Percentiles rank a stretch among this genome's conserved stretches.
Conservation (phyloP, 2,329 filamentous ascomycete genomes). For the Fusarium annulatum region DNA sequence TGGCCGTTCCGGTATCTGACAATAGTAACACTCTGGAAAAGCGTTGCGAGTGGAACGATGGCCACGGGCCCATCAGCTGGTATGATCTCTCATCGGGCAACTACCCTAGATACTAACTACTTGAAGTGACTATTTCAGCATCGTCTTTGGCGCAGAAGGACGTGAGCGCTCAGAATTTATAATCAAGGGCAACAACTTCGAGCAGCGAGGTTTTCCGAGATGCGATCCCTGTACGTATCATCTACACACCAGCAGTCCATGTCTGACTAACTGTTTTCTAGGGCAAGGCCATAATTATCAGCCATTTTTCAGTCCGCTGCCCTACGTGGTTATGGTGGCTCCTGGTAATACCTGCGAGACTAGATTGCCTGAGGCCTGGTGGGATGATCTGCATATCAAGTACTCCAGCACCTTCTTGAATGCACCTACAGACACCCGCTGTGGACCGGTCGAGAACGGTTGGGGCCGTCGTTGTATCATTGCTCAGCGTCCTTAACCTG, state of each 20-base stretch:
- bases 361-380: neutral
- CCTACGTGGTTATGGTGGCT: neutral
- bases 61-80: neutral
- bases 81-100: neutral
- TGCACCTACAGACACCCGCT: neutral
- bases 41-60: neutral
- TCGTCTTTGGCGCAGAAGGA: neutral
- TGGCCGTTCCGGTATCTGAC: neutral
- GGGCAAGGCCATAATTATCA: neutral
- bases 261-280: neutral
- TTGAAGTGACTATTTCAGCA: neutral
- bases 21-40: neutral
- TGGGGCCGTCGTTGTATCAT: neutral
- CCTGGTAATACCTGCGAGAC: neutral
- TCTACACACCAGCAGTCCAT: neutral
- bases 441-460: neutral
- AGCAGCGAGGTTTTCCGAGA: neutral
- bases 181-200: neutral
- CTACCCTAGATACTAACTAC: accelerated
- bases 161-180: neutral
- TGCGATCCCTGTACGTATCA: neutral
- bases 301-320: neutral
- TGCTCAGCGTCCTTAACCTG: neutral
- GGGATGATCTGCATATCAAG: neutral
- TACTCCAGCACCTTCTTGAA: neutral